Conservation (phyloP, 257 asterid genomes). For the Nicotiana undulata region DNA sequence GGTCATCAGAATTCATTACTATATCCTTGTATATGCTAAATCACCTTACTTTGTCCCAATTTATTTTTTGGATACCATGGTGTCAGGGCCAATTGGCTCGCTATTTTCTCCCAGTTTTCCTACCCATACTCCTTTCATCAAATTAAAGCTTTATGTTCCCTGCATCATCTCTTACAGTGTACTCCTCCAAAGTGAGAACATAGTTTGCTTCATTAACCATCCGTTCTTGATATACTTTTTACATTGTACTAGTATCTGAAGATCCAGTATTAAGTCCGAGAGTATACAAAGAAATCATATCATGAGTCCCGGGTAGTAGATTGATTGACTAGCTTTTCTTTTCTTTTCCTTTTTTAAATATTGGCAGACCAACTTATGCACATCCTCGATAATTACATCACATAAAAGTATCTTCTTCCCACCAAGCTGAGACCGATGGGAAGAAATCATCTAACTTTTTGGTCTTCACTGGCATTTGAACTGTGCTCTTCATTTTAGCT, state of each 20-base stretch:
- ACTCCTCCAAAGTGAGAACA: background rate
- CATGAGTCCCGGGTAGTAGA: background rate
- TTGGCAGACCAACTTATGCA: background rate
- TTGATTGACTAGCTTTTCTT: background rate
- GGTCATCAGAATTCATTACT: background rate
- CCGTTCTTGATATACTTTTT: background rate
- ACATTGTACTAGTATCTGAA: background rate
- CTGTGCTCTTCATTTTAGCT: background rate
- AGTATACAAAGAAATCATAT: background rate
- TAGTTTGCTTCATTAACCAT: background rate
- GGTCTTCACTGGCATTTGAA: background rate
- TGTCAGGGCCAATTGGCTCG: background rate
- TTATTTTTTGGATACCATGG: background rate
- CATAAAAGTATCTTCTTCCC: background rate
- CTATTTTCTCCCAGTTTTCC: conserved; percentile 1
- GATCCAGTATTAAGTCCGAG: background rate
- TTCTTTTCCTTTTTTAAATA: background rate
- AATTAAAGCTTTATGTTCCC: background rate
- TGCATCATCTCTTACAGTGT: background rate
- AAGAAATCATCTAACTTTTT: background rate
- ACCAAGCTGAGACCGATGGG: background rate
- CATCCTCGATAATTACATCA: background rate
- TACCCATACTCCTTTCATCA: background rate
- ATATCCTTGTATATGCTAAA: background rate
- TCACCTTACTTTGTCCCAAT: background rate